Evolutionary conservation across 1,284 basidiomycete genomes (phyloP).

Genomic region (Ceratobasidium sp.): DNA sequence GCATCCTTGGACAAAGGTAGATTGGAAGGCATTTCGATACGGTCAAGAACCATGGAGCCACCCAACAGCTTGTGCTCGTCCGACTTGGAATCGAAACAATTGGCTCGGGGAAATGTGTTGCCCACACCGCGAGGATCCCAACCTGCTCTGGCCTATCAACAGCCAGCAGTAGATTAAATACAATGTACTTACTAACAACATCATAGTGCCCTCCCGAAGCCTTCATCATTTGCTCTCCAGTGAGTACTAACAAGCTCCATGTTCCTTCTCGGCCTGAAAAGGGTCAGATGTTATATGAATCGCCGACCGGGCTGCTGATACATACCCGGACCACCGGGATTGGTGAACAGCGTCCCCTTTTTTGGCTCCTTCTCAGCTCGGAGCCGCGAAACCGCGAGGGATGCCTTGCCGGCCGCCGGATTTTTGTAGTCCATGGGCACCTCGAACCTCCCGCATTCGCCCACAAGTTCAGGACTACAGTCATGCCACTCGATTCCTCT

Average conservation of each 20-base stretch:
- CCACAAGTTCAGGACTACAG: not conserved
- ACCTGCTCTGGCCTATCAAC: not conserved
- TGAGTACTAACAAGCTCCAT: not conserved
- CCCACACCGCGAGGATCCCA: conserved; percentile 38
- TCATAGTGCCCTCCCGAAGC: not conserved
- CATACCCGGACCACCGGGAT: conserved; percentile 26
- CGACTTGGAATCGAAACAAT: conserved; percentile 22
- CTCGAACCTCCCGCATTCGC: conserved; percentile 17
- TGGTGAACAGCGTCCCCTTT: conserved; percentile 33
- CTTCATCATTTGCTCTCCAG: not conserved
- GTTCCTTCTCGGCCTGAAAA: not conserved
- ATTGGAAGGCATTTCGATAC: conserved; percentile 32
- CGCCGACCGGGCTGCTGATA: not conserved
- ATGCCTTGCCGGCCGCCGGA: conserved; percentile 23
- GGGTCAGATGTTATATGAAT: not conserved
- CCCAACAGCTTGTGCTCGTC: conserved; percentile 9
- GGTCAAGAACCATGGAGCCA: conserved; percentile 9
- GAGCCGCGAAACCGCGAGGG: not conserved
- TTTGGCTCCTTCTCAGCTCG: not conserved
- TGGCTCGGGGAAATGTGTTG: not conserved
- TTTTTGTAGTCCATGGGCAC: conserved; percentile 36
- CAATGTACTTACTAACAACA: conserved; percentile 12
- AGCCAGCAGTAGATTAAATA: not conserved
- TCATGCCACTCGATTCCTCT: not conserved
- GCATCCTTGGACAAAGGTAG: conserved; percentile 25